phyloP scores from a whole-genome alignment of 202 grass and related monocot genomes.

The Schoenoplectus triqueter region DNA sequence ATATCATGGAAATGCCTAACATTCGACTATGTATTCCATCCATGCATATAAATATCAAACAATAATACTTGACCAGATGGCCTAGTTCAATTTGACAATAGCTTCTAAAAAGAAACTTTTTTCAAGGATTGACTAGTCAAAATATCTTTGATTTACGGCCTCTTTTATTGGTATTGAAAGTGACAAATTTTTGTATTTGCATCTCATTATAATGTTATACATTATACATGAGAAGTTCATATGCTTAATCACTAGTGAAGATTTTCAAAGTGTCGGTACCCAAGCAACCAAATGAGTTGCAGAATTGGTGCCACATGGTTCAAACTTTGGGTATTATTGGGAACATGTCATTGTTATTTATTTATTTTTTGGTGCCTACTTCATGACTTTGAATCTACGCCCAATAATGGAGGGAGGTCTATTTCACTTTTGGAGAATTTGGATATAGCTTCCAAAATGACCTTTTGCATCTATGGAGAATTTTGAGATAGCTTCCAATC shows the following conservation, averaged over 20 bases:
- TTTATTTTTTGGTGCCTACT: not conserved
- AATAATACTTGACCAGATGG: conserved; percentile 22
- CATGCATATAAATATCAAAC: not conserved
- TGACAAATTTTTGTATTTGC: conserved; percentile 27
- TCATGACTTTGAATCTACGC: conserved; percentile 1
- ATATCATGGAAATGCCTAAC: not conserved
- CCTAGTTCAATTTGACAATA: conserved; percentile 29
- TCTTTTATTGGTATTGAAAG: conserved; percentile 19
- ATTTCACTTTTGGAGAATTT: conserved; percentile 22
- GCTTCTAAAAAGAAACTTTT: conserved; percentile 34
- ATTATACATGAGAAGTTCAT: conserved; percentile 6
- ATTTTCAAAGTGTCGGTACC: conserved; percentile 34
- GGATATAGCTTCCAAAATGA: conserved; percentile 13
- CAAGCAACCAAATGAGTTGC: conserved; percentile 25
- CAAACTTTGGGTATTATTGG: not conserved
- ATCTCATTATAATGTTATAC: not conserved
- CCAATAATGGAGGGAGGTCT: conserved; percentile 25
- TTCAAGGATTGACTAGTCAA: not conserved
- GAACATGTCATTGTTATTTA: conserved; percentile 25
- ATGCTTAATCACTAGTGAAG: not conserved
- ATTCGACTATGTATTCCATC: not conserved
- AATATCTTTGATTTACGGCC: conserved; percentile 10
- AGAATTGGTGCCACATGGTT: conserved; percentile 35
- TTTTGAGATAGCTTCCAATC: conserved; percentile 21
- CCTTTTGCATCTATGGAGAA: not conserved